Base-by-base conservation (phyloP, 495 filamentous ascomycete genomes). In the Annulohypoxylon bovei region DNA sequence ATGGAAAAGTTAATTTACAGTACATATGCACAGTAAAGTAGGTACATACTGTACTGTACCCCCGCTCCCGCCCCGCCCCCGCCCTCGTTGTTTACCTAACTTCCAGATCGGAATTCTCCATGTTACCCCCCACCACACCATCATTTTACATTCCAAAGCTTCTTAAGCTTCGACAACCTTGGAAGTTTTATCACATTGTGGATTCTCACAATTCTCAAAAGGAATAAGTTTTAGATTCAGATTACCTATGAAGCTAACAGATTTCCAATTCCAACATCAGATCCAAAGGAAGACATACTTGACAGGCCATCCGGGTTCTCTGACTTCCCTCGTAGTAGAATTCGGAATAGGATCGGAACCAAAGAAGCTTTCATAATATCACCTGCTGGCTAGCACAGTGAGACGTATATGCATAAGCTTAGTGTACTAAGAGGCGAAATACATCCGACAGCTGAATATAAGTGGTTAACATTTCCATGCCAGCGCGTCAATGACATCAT, bases 391-490 rank as follows among this genome's bases (percentile, higher is more conserved):
- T 20, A 22, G 28, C 22, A 54, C 23, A n/a, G 44, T 46, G 52
- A 40, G 40, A 16, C 44, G 33, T 46, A 33, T 40, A 22, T 46
- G 53, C 53, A 53, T 52, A 37, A 32, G 49, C 49, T 57, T 49
- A 62, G 68, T 65, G 40, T 49, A 56, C 47, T 22, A 11, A 37
- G 12, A 40, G 30, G 56, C n/a, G 23, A 49, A 50, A 60, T 65
- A 25, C 47, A 4, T 8, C 49, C 62, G 56, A 40, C n/a, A 33
- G 23, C 49, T 64, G 23, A 18, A 39, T 32, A 14, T 67, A 62
- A 71, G 56, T 71, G 68, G 68, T 42, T 46, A 30, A 27, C 50
- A 62, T 62, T 52, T 18, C 62, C 50, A 58, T 16, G 7, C 12
- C 40, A 30, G 27, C 33, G 20, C 25, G 49, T 35, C 11, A 14